Conservation (phyloP, 2,329 filamentous ascomycete species). For the Aureobasidium lini region DNA sequence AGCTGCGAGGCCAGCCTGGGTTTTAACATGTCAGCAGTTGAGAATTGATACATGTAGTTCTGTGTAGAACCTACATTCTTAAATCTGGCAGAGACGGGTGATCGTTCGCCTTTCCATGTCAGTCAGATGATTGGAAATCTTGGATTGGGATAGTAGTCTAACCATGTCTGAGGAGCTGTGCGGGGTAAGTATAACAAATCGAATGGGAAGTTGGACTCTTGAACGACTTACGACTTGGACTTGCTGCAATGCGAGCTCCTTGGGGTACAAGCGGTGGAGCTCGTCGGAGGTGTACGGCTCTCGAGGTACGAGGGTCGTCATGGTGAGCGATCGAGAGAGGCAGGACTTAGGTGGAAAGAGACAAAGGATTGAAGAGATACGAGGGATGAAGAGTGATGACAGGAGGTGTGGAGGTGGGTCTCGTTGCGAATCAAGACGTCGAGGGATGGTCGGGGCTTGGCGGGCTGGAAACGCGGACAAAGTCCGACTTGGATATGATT, state of each 20-base stretch:
- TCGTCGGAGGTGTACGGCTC: conserved; percentile 73
- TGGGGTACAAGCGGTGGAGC: conserved; percentile 72
- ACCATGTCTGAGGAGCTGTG: conserved; percentile 27
- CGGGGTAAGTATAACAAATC: background rate
- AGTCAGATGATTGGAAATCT: background rate
- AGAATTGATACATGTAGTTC: background rate
- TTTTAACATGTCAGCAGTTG: background rate
- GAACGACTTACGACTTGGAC: conserved; percentile 64
- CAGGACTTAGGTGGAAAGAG: background rate
- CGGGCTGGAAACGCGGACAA: background rate
- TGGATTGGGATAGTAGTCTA: background rate
- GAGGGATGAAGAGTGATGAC: background rate
- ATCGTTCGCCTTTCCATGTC: conserved; percentile 51
- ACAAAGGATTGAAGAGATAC: background rate
- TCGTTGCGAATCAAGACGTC: background rate
- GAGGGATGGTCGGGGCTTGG: background rate
- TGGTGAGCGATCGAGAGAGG: conserved; percentile 31
- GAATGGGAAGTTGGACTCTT: background rate
- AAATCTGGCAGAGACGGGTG: conserved; percentile 81
- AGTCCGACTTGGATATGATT: background rate
- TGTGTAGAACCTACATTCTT: conserved; percentile 59
- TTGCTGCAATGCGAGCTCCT: conserved; percentile 70
- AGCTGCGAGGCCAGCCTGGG: conserved; percentile 41
- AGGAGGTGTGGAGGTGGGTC: background rate
- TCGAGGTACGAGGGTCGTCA: conserved; percentile 72